A percentile compares a stretch with the other conserved stretches of the same genome.
Conservation (phyloP, 768 basidiomycete species). For the Suillus bovinus region DNA sequence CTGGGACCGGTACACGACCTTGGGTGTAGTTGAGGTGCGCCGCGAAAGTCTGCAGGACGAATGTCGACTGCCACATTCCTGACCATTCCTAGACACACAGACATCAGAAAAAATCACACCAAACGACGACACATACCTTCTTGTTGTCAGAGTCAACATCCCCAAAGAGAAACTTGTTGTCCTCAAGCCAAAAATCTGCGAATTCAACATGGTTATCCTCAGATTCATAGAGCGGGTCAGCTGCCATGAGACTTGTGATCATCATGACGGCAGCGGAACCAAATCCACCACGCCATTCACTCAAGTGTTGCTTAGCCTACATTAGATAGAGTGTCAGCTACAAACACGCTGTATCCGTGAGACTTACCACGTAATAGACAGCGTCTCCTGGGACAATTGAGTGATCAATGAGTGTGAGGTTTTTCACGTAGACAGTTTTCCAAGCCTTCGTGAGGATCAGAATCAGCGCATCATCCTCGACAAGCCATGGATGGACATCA, state of each 20-base stretch:
- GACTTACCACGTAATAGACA: no score
- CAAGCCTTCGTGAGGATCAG: no score
- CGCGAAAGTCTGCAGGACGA: conserved; percentile 5
- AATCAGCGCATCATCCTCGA: no score
- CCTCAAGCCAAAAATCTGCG: not conserved
- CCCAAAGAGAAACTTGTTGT: conserved; percentile 1
- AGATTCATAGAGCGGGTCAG: not conserved
- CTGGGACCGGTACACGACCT: not conserved
- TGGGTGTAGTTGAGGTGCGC: conserved; percentile 14
- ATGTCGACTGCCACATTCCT: conserved; percentile 8
- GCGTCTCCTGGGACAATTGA: no score
- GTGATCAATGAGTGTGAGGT: no score
- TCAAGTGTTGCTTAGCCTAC: conserved; percentile 4
- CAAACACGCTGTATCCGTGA: no score
- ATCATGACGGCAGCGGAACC: not conserved
- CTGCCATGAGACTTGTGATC: not conserved
- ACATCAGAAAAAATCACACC: not conserved
- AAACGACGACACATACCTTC: not conserved
- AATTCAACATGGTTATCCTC: not conserved
- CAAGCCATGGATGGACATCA: not conserved
- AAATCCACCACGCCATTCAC: conserved; percentile 4
- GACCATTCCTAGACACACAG: conserved; percentile 13
- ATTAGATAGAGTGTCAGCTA: not conserved
- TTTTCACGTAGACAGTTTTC: no score
- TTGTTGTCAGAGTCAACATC: not conserved